Evolutionary conservation across 345 rosid species (phyloP).

Genomic region (Melaleuca quinquenervia): DNA sequence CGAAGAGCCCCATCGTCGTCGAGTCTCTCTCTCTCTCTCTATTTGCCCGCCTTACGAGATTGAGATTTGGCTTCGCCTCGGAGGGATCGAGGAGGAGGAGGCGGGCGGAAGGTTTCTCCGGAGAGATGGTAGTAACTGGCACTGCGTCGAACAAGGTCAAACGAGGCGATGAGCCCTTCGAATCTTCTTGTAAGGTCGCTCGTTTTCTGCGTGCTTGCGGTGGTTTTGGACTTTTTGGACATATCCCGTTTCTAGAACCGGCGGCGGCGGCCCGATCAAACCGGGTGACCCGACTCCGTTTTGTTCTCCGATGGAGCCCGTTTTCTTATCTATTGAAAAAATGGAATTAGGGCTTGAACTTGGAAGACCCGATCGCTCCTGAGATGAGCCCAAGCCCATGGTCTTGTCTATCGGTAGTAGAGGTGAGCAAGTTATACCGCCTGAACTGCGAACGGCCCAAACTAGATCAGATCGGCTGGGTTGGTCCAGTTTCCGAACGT

Average conservation of each 20-base stretch:
- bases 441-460: too few species aligned
- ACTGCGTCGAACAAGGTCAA: background rate
- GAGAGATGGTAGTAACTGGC: background rate
- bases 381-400: background rate
- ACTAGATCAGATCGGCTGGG: too few species aligned
- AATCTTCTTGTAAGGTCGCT: background rate
- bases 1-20: constrained; percentile 35
- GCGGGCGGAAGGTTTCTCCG: background rate
- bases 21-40: background rate
- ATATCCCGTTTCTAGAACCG: background rate
- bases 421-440: too few species aligned
- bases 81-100: background rate
- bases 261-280: background rate
- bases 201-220: background rate
- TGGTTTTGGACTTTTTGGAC: background rate
- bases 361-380: background rate
- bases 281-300: background rate
- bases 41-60: background rate
- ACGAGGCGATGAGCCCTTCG: background rate
- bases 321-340: too few species aligned
- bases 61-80: background rate
- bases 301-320: background rate
- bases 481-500: too few species aligned
- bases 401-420: background rate
- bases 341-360: background rate